Evolutionary conservation across 192 early-diverging fungal species (phyloP), one percentile per base, ranked within the genome.

Genomic region (Podila verticillata): DNA sequence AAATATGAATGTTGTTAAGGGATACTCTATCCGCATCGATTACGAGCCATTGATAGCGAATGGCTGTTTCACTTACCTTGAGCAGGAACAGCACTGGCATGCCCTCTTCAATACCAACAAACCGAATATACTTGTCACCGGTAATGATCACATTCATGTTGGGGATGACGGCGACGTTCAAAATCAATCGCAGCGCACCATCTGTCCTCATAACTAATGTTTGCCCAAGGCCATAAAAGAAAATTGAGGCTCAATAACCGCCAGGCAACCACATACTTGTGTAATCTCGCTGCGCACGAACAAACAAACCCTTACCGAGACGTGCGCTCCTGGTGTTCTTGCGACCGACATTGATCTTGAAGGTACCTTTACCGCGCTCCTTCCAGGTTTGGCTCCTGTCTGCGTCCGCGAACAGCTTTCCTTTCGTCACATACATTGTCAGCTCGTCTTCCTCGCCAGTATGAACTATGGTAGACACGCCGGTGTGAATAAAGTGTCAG

Each of bases 381-480:
- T 79, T 79, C 75, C 75, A 79, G 7, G 69, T 30, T 28, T 72
- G 69, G 10, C 47, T 67, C 65, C 67, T 79, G 36, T 79, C 75
- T 4, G 65, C 35, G 44, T 79, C 75, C 2, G 69, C 69, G 29
- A 67, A 79, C 7, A 79, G 65, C 39, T 79, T 79, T 29, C 75
- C 75, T 70, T 79, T 79, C 28, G 75, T 79, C 60, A 65, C 63
- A 15, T 57, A 79, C 9, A 79, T 72, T 30, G 29, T 72, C 19
- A 67, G 48, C 60, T 79, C 75, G 17, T 79, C 70, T 48, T 79
- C 75, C 31, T 79, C 75, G 7, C 75, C 75, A 1, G 75, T 79
- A 35, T 71, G 75, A 8, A 79, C 75, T 79, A 57, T 62, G 30
- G 2, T 4, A 4, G 32, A 5, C 1, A 26, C 1, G 3, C 17